These are phyloP conservation scores for Leptographium galeiforme DNA, from an alignment of 2,329 filamentous ascomycete species.

Conservation along the genomic window DNA sequence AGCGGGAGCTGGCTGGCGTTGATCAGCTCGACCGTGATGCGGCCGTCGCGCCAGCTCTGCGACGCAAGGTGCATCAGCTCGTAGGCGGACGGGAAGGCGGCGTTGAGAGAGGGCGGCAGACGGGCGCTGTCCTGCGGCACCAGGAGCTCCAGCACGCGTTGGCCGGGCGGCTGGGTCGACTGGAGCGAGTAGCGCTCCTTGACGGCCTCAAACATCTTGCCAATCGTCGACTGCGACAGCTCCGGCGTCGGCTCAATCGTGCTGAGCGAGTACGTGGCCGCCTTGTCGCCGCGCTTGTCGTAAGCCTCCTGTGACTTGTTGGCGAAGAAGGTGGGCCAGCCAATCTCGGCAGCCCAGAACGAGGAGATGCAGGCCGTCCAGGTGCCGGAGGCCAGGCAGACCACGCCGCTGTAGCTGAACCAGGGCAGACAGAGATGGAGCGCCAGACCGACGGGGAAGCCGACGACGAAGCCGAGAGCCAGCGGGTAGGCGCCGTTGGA, in stretches of 20 bases:
- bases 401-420: constrained; percentile 31
- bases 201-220: constrained; percentile 20
- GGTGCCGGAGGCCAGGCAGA: constrained; percentile 32
- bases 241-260: constrained; percentile 8
- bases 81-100: constrained; percentile 2
- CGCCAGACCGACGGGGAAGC: constrained; percentile 30
- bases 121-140: background rate
- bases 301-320: background rate
- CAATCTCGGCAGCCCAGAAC: constrained; percentile 28
- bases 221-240: constrained; percentile 9
- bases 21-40: constrained; percentile 6
- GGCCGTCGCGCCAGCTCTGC: constrained; percentile 1
- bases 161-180: constrained; percentile 7
- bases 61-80: background rate
- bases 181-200: constrained; percentile 5
- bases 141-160: constrained; percentile 1
- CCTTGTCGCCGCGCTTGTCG: background rate
- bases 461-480: constrained; percentile 27
- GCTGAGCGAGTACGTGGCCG: constrained; percentile 1
- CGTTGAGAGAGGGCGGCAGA: background rate
- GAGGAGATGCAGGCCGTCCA: constrained; percentile 38
- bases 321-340: constrained; percentile 20
- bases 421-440: constrained; percentile 23
- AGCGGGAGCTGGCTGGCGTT: constrained; percentile 4
- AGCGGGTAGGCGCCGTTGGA: constrained; percentile 33